Evolutionary conservation across 768 basidiomycete species (phyloP), one percentile per base, ranked within the genome.

Genomic region (Sarcodon aspratus): DNA sequence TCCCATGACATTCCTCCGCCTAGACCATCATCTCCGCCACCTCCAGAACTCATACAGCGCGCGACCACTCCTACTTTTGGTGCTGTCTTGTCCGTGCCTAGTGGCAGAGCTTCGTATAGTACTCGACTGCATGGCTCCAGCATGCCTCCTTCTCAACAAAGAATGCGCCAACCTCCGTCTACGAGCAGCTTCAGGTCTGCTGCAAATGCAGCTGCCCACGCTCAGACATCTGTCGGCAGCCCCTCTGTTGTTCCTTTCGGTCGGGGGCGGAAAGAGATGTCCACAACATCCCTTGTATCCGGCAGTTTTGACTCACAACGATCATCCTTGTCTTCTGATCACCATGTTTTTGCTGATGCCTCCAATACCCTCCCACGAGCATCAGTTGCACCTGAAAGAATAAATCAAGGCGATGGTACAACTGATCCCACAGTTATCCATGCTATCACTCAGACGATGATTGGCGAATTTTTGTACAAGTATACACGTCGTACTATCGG

Each of bases 361-460:
- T 66, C 68, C 46, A 59, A 61, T 31, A 46, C 50, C 8, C 53
- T 53, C 38, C 59, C 66, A 17, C 66, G 56, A 9, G 59, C 61
- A 7, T 73, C 76, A 43, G 61, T 65, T 35, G 71, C 71, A 15
- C 75, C 75, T n/a, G 66, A 69, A 48, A 74, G 69, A 49, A 46
- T 40, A 49, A 51, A 33, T 40, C 49, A 43, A 37, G 63, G 53
- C 10, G 59, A 57, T 33, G 73, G 70, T 42, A 68, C 82, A 15
- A 96, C 95, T 27, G 95, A 99, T 60, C 94, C 93, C 3, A 68
- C 73, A 2, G 69, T 96, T 59, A 96, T 98, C 55, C 95, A 97
- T 61, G 86, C 94, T 1, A 97, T 98, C 57, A 99, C 96, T 12
- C 95, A 98, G 72, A 96, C 94, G 18, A 99, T 99, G 96, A 98